Evolutionary conservation across 345 rosid genomes (phyloP).

Genomic region (Alliaria petiolata): DNA sequence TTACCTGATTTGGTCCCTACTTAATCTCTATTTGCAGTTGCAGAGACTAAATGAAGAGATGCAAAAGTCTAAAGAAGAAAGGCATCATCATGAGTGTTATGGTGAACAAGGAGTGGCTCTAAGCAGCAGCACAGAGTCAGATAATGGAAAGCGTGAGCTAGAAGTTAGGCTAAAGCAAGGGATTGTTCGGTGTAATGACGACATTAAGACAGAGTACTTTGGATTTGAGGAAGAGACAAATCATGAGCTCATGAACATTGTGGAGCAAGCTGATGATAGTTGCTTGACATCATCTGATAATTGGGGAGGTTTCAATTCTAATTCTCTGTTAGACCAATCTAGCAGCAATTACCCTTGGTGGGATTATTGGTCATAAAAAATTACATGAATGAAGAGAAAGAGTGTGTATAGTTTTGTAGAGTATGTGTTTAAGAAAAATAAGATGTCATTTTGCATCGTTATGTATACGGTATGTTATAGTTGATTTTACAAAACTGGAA

Average conservation of each 20-base stretch:
- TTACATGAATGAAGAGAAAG: background rate
- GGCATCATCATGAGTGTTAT: constrained; percentile 1
- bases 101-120: constrained; percentile 24
- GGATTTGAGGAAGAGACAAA: constrained; percentile 30
- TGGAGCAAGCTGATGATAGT: constrained; percentile 40
- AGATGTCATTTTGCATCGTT: background rate
- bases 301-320: constrained; percentile 40
- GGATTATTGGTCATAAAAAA: constrained; percentile 46
- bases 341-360: constrained; percentile 43
- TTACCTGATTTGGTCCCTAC: background rate
- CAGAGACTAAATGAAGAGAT: constrained; percentile 44
- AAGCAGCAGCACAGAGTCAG: constrained; percentile 30
- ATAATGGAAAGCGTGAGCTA: constrained; percentile 33
- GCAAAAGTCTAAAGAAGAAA: constrained; percentile 24
- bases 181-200: constrained; percentile 11
- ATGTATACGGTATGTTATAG: background rate
- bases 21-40: constrained; percentile 39
- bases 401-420: background rate
- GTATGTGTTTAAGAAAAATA: background rate
- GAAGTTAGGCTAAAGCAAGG: constrained; percentile 29
- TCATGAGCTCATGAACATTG: constrained; percentile 26
- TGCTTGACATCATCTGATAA: constrained; percentile 40
- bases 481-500: no score
- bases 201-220: constrained; percentile 23
- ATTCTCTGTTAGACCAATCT: constrained; percentile 42